Base-by-base conservation (phyloP, 805 yeast genomes). In the Barnettozyma pratensis region DNA sequence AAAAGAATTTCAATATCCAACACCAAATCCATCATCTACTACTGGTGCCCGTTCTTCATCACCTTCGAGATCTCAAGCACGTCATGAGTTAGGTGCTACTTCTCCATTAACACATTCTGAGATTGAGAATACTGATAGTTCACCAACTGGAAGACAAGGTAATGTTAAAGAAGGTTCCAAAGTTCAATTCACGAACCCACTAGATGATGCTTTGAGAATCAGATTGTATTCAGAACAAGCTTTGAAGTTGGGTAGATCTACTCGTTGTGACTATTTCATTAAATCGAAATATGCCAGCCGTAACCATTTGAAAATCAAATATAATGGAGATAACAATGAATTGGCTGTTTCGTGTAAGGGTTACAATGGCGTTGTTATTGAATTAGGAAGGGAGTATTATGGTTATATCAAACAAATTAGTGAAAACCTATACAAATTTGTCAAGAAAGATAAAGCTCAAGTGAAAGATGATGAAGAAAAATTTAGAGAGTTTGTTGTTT, bases 311-410 rank as follows among this genome's bases (percentile, higher is more conserved):
- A 65, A 69, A 12, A 59, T 85, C 3, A 68, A 74, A 28, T 81
- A 76, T 60, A 61, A 70, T 30, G 56, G 69, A 1, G 60, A 59
- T 4, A 62, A 63, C 9, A 68, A 76, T 34, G 57, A 71, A 41
- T 63, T 88, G 41, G 70, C 67, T 12, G 63, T 92, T 44, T 76
- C 76, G 41, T 92, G 97, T 65, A 64, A 80, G 47, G 97, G 98
- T 4, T 77, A 81, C 67, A 92, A 92, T 64, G 97, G 97, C 9
- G 68, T 87, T 44, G 74, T 77, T 8, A 76, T 90, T 19, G 72
- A 77, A 5, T 76, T 88, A 38, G 94, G 96, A 0, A 66, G 63
- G 19, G 56, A 59, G 19, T 54, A 71, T 14, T 72, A 73, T 39
- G 67, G 67, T n/a, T 56, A 59, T 34, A 43, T 60, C 6, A 51